These are phyloP conservation scores for Aspergillus sclerotiicarbonarius DNA, from an alignment of 495 filamentous ascomycete species.

Conservation along the genomic window DNA sequence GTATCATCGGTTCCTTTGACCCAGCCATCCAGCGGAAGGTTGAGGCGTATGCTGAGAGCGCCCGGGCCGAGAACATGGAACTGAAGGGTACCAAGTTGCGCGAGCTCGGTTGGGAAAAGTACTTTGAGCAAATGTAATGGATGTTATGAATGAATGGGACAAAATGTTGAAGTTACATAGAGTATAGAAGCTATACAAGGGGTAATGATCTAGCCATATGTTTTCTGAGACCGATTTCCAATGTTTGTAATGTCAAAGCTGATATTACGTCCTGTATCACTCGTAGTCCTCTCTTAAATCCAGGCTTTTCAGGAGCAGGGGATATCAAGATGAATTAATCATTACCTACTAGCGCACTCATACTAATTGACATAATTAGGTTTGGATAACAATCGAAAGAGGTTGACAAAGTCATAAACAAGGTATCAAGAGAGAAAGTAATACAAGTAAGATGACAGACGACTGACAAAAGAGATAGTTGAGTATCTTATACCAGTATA, in stretches of 20 bases:
- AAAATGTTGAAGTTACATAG: constrained; percentile 1
- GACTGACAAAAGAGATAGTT: neutral
- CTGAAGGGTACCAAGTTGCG: constrained; percentile 45
- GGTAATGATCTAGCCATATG: neutral
- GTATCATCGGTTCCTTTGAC: constrained; percentile 74
- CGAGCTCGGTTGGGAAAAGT: constrained; percentile 67
- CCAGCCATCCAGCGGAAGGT: constrained; percentile 57
- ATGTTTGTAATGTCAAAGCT: neutral
- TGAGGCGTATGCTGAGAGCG: constrained; percentile 65
- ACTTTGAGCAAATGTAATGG: constrained; percentile 57
- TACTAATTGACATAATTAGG: constrained; percentile 6
- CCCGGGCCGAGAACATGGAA: constrained; percentile 64
- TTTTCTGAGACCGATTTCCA: neutral
- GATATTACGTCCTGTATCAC: neutral
- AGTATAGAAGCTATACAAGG: constrained; percentile 11
- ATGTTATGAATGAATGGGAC: constrained; percentile 7
- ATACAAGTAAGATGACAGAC: neutral
- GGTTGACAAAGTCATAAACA: constrained; percentile 1
- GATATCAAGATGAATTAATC: constrained; percentile 7
- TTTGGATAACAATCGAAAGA: constrained; percentile 1
- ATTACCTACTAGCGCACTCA: neutral
- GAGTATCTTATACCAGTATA: neutral
- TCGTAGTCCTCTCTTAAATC: neutral
- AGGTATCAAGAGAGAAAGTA: constrained; percentile 4
- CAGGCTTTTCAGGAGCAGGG: neutral